Conservation (phyloP, 306 rosid genomes). For the Rubus idaeus region DNA sequence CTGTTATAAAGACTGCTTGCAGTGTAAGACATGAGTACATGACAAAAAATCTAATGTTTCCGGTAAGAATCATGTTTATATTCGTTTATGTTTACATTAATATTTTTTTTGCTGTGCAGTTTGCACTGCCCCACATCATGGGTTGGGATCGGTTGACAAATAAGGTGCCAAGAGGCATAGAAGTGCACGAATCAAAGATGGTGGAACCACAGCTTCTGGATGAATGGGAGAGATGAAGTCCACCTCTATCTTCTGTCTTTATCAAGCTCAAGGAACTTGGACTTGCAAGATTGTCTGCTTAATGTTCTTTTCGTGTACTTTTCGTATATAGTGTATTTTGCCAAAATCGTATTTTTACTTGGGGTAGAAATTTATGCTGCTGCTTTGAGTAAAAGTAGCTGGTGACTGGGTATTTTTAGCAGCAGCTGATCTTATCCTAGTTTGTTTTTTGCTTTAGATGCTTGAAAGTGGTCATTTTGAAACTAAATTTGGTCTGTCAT, state of each 20-base stretch:
- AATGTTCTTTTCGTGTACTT: background rate
- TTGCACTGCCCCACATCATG: slow-evolving; percentile 83
- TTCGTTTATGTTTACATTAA: background rate
- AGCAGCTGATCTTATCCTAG: background rate
- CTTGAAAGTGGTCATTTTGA: background rate
- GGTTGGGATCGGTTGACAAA: slow-evolving; percentile 77
- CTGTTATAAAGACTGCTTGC: slow-evolving; percentile 93
- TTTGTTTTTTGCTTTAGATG: background rate
- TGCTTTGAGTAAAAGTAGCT: background rate
- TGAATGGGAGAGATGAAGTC: slow-evolving; percentile 79
- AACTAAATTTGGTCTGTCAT: background rate
- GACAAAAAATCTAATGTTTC: background rate
- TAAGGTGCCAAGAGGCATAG: slow-evolving; percentile 35
- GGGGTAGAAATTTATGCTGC: background rate
- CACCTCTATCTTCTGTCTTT: background rate
- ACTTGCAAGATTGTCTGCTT: background rate
- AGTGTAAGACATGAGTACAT: slow-evolving; percentile 52
- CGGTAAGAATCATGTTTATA: background rate
- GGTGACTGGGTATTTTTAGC: background rate
- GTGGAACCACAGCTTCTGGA: slow-evolving; percentile 34
- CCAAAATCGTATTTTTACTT: background rate
- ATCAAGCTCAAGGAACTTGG: background rate
- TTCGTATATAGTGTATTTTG: background rate
- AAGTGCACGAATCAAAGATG: slow-evolving; percentile 33
- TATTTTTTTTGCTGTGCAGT: slow-evolving; percentile 44